A percentile compares a stretch with the other conserved stretches of the same genome.
These are phyloP conservation scores for Alternaria dauci DNA, from an alignment of 2,329 filamentous ascomycete genomes.

Conservation along the genomic window DNA sequence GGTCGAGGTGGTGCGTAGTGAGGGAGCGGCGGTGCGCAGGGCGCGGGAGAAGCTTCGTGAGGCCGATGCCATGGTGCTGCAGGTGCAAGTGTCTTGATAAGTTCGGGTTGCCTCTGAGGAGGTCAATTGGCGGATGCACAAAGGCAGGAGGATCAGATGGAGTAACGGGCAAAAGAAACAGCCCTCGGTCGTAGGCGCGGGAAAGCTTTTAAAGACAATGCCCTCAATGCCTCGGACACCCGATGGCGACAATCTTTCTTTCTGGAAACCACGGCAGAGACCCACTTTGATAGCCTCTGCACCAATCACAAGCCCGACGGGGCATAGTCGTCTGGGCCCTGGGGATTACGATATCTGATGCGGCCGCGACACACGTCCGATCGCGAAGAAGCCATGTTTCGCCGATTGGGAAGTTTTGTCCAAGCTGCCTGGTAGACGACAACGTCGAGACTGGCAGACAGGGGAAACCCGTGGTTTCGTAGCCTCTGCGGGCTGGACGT, in stretches of 20 bases:
- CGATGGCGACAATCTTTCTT: conserved; percentile 33
- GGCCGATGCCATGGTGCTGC: conserved; percentile 45
- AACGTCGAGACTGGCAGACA: neutral
- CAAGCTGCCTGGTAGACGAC: neutral
- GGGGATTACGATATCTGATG: conserved; percentile 33
- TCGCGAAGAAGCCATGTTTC: conserved; percentile 14
- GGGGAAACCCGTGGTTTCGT: conserved; percentile 13
- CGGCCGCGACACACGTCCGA: conserved; percentile 10
- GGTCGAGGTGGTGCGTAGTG: conserved; percentile 66
- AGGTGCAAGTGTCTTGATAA: conserved; percentile 8
- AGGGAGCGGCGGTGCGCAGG: conserved; percentile 48
- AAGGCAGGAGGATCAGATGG: conserved; percentile 9
- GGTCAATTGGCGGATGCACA: conserved; percentile 22
- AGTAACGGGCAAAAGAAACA: conserved; percentile 12
- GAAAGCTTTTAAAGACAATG: conserved; percentile 23
- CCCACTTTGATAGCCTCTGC: conserved; percentile 14
- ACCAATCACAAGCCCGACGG: conserved; percentile 27
- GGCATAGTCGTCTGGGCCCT: conserved; percentile 25
- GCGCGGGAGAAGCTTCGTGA: conserved; percentile 51
- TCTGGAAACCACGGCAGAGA: conserved; percentile 22
- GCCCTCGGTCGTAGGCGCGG: neutral
- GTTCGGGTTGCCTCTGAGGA: conserved; percentile 3
- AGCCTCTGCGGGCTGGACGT: conserved; percentile 10
- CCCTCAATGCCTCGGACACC: conserved; percentile 10
- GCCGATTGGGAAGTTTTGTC: conserved; percentile 21